Base-by-base conservation (phyloP, 176 grass and related monocot genomes). In the Oryza meridionalis region DNA sequence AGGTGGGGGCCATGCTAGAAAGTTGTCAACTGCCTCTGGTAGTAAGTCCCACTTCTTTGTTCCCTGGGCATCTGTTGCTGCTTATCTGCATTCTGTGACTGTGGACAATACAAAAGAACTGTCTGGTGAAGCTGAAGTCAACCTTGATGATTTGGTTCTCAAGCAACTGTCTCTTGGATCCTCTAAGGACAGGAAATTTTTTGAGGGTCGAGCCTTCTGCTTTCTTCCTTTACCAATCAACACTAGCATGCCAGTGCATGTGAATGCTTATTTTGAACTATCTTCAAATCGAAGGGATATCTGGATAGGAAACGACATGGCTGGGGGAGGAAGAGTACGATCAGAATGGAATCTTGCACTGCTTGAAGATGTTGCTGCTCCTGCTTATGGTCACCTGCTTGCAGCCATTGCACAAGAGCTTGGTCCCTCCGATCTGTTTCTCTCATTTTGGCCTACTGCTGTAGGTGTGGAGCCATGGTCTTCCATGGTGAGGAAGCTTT, bases 241-340 rank as follows among this genome's bases (percentile, higher is more conserved):
- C 68, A 98, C 95, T 78, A 89, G 84, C 77, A 92, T 95, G 45
- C 95, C 95, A 13, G 90, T 90, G 22, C 95, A 98, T 76, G 87
- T 95, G 64, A 98, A 98, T 95, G 92, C 95, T 76, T 98, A 98
- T 90, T 98, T 98, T 79, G 95, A 98, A 90, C 64, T 98, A 82
- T 98, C 95, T 84, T 98, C 95, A 79, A 98, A 98, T 85, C 88
- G 95, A 84, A 94, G 95, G 78, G 95, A 98, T 91, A 98, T 98
- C 81, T 98, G 95, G 95, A 94, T 88, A 76, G 92, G 95, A 78
- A 98, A 95, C 77, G 95, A 95, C 82, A 98, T 98, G 95, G 86
- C 90, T 11, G 95, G 95, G 49, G 95, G 90, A 89, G 95, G 95
- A 86, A 95, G 88, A 91, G 82, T 86, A 70, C 88, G 92, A 35